Evolutionary conservation across 176 grass and related monocot species (phyloP), one percentile per base, ranked within the genome.

Genomic region (Stipa capillata): DNA sequence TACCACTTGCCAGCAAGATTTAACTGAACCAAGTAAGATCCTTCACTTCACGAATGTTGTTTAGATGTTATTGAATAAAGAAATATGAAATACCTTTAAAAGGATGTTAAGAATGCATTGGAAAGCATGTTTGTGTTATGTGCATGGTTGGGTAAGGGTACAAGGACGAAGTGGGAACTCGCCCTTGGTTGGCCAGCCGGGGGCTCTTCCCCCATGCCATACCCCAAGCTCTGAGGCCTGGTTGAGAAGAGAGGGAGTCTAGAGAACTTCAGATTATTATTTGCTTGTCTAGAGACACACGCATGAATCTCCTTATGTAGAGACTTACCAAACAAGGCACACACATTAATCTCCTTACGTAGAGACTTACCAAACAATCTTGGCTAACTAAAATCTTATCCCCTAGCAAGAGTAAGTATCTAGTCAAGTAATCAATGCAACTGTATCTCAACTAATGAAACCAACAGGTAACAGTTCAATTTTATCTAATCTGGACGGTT

Each of bases 11-110:
- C 13, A 48, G 45, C 6, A 34, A 80, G 47, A 68, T 68, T 74
- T 60, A 80, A 84, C 34, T 34, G 62, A 60, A 75, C 44, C 32
- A 74, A n/a, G n/a, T n/a, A n/a, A 74, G 75, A 43, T 69, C 33
- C 27, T 67, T 75, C 12, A 42, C 41, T 84, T 60, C 47, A 40
- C n/a, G 48, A 76, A 51, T 77, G 58, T 69, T 35, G 17, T 6
- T n/a, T 69, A 12, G 35, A 28, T 56, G 77, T 67, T 74, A 43
- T 28, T 33, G 34, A 17, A 86, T 74, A 66, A 73, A 58, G 33
- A 49, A 71, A n/a, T n/a, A 83, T 52, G 25, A 7, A 43, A 58
- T 41, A 5, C 24, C 23, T 59, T 58, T 37, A 75, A 24, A 57
- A 75, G 40, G 24, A 5, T 53, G 15, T 73, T 44, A 60, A 69